Evolutionary conservation across 805 yeast species (phyloP).

Genomic region (Zygotorulaspora florentina): DNA sequence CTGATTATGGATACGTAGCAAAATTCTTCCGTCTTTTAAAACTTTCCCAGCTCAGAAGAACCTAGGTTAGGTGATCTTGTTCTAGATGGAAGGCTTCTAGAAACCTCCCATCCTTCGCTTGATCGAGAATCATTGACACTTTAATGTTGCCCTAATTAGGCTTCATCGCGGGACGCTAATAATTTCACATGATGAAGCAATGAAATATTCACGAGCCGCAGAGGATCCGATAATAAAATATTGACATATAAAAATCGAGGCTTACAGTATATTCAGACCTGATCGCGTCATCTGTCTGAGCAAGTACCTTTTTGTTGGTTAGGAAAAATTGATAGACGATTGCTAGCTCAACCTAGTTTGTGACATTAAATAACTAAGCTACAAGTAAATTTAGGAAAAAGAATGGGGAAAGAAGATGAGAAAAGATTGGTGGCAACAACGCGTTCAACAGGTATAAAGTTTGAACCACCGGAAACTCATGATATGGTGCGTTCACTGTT

Average conservation of each 20-base stretch:
- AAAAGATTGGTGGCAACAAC: conserved; percentile 22
- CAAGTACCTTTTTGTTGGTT: too few species aligned
- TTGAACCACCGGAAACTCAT: conserved; percentile 51
- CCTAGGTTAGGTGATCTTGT: too few species aligned
- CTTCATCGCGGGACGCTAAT: not conserved
- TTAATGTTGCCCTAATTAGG: not conserved
- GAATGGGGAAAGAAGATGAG: not conserved
- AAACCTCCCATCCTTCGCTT: too few species aligned
- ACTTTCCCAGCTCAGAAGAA: too few species aligned
- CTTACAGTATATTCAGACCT: too few species aligned
- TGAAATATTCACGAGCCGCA: not conserved
- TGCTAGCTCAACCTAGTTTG: conserved; percentile 14
- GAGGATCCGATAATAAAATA: not conserved
- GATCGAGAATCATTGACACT: not conserved
- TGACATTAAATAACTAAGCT: not conserved
- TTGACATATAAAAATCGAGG: not conserved
- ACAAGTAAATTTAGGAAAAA: not conserved
- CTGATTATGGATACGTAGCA: too few species aligned
- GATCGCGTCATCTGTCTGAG: too few species aligned
- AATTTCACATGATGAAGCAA: not conserved
- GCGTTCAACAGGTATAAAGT: conserved; percentile 32
- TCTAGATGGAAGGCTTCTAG: too few species aligned
- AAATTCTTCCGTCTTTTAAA: too few species aligned
- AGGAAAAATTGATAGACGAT: not conserved
- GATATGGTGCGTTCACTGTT: conserved; percentile 81